Conservation (phyloP, 228 moss, liverwort and hornwort species). For the Sphagnum magellanicum region DNA sequence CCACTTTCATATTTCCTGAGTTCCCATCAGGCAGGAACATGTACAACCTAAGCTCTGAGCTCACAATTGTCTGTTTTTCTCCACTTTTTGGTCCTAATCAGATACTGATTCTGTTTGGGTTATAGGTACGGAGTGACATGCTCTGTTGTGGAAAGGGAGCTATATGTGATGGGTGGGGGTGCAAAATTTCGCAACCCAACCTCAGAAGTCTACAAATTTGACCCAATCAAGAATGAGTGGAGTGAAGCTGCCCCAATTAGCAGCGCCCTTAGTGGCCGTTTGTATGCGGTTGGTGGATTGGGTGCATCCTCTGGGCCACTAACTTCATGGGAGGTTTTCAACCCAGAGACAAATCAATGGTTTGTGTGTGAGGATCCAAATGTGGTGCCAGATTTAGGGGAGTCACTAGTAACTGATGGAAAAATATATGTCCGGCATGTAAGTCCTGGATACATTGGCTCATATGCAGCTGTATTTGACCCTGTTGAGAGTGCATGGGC, state of each 20-base stretch:
- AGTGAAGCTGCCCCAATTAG: conserved; percentile 23
- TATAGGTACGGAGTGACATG: conserved; percentile 33
- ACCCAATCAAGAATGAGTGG: conserved; percentile 50
- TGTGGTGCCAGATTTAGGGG: conserved; percentile 44
- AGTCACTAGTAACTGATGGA: conserved; percentile 39
- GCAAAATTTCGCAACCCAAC: conserved; percentile 37
- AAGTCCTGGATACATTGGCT: conserved; percentile 19
- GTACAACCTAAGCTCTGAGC: too few relatives aligned
- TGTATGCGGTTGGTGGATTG: conserved; percentile 62
- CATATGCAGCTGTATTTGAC: conserved; percentile 39
- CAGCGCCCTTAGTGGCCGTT: conserved; percentile 32
- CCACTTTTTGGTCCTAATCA: too few relatives aligned
- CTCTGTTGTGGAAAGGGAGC: conserved; percentile 41
- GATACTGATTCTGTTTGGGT: too few relatives aligned
- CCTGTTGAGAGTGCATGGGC: conserved; percentile 38
- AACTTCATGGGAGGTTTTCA: conserved; percentile 51
- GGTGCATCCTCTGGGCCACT: conserved; percentile 28
- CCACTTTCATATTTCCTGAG: too few relatives aligned
- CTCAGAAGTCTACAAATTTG: conserved; percentile 41
- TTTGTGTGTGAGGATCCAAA: conserved; percentile 37
- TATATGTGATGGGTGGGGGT: conserved; percentile 49
- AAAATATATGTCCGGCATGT: conserved; percentile 51
- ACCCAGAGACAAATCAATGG: conserved; percentile 27
- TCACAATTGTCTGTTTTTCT: too few relatives aligned
- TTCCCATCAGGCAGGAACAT: too few relatives aligned